Conservation (phyloP, 257 asterid species). For the Buddleja alternifolia region DNA sequence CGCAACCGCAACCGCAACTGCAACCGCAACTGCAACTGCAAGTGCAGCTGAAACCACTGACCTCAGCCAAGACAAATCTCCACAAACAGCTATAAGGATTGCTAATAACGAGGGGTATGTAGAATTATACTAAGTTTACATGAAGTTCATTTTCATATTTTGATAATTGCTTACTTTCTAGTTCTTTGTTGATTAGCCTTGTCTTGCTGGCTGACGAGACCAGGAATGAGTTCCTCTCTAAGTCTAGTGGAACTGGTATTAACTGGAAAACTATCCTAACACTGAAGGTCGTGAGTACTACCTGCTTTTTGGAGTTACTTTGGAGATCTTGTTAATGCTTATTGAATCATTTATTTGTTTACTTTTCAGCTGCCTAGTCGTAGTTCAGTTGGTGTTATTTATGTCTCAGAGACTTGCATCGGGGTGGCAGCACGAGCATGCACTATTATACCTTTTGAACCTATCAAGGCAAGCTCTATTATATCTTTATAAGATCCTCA, state of each 20-base stretch:
- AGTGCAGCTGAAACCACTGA: neutral
- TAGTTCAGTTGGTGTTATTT: neutral
- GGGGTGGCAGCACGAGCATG: constrained; percentile 38
- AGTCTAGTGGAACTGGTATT: constrained; percentile 24
- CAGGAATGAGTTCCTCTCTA: constrained; percentile 27
- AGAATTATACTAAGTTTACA: neutral
- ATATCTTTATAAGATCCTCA: neutral
- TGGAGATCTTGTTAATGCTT: neutral
- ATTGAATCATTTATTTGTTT: neutral
- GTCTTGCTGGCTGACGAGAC: constrained; percentile 19
- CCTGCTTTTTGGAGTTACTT: neutral
- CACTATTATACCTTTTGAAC: constrained; percentile 22
- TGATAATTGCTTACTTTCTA: neutral
- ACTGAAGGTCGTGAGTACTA: constrained; percentile 12
- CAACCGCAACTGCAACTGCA: neutral
- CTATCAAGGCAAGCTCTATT: constrained; percentile 24
- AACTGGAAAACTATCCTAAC: constrained; percentile 25
- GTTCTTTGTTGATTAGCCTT: constrained; percentile 10
- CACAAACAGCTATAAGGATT: neutral
- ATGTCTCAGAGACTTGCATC: constrained; percentile 6
- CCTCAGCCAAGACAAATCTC: neutral
- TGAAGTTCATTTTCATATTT: neutral
- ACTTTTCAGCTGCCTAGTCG: constrained; percentile 14
- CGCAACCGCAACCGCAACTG: neutral
- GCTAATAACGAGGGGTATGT: constrained; percentile 20